Evolutionary conservation across 352 stramenopile species (phyloP), one percentile per base, ranked within the genome.

Genomic region (Phytopythium sindhum): DNA sequence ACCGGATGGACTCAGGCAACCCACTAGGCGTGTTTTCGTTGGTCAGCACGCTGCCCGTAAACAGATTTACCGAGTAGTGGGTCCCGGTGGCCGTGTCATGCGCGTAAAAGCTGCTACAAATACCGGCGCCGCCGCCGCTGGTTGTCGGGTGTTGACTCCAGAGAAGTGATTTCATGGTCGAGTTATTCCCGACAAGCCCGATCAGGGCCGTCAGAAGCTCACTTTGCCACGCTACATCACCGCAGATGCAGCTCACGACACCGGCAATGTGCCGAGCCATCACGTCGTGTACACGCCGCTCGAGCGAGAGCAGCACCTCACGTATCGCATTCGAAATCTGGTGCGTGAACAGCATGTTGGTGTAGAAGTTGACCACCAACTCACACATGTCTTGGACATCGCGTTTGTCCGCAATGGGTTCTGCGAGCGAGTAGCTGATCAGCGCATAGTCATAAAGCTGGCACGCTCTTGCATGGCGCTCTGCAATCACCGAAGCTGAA

Each of bases 11-110:
- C 0, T 15, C 6, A n/a, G 80, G 77, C 4, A 91, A 58, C 4
- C 76, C 72, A 21, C 70, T 69, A 21, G 76, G 72, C 21, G 68
- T 57, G 26, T 69, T 67, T 0, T 80, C 81, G 53, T 89, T 70
- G 0, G 69, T 72, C 8, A 87, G 52, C 4, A 89, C 66, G 2
- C 60, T 50, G 0, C 81, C 80, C 1, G 67, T 77, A 21, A 86
- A 80, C 28, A 88, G n/a, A 39, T 89, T 89, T 12, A 89, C 57
- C 1, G 73, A 63, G 33, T 84, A 87, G 12, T 74, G 66, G 0
- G 60, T 70, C 57, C 52, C 41, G 17, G 24, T 69, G 0, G 23
- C 1, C 6, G 48, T 8, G 14, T 81, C 67, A 15, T 63, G 47
- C 11, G 68, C 66, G 42, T 75, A 57, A 33, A 74, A 86, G 23